Evolutionary conservation across 768 basidiomycete species (phyloP), one percentile per base, ranked within the genome.

Genomic region (Sarcodon aspratus): DNA sequence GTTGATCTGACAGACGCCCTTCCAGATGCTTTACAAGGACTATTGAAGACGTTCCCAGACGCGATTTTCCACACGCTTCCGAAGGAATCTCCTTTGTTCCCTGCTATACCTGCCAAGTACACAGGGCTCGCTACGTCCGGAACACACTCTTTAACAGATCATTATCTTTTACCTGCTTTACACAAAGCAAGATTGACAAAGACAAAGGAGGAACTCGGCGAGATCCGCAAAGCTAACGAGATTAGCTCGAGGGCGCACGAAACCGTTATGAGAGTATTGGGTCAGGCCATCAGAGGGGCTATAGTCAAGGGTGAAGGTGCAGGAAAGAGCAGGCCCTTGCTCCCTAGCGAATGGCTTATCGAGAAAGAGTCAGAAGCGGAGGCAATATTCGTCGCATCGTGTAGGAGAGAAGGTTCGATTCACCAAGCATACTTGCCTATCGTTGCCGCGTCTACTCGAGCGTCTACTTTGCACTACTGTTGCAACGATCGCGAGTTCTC

Each of bases 361-460:
- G 80, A 88, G 67, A 88, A 85, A 56, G 95, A 98, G 64, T 84
- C 81, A 0, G 94, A 96, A 62, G 95, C 92, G 0, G 94, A 95
- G 61, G 95, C 93, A 0, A 73, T 94, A 7, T 98, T 97, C 54
- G 86, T 91, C 0, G 90, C 93, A 2, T 83, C 83, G 1, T 96
- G 93, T 66, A 71, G 91, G 46, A 71, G 90, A 50, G 83, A 90
- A 66, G 92, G 90, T 90, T 93, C 92, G 1, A 74, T 80, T 9
- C 85, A 85, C 46, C 91, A 94, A 66, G 90, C 93, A 0, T 97
- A 98, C 64, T 72, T 88, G 7, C 93, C 95, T 1, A 96, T 96
- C 47, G 87, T 93, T 2, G 95, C 95, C 1, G 82, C 85, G 0
- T 85, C 91, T 0, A 79, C 78, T 2, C 76, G 90, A 15, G 92